Evolutionary conservation across 2,329 filamentous ascomycete species (phyloP).

Genomic region (Ophiocordyceps sinensis): DNA sequence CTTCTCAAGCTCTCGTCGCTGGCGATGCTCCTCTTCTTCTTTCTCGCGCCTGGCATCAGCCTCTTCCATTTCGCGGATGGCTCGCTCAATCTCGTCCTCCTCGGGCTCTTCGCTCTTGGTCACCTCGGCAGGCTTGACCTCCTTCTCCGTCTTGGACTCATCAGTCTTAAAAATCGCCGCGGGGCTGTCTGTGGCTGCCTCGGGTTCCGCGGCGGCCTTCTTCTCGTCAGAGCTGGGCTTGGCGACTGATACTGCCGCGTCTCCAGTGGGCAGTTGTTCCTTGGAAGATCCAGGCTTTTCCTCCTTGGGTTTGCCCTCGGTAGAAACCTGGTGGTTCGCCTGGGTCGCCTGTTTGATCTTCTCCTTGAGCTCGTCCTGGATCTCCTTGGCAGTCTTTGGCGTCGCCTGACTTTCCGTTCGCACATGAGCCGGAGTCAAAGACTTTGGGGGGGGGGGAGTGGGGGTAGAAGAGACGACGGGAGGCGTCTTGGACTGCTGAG

Average conservation of each 20-base stretch:
- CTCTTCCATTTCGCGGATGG: conserved; percentile 49
- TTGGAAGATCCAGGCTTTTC: conserved; percentile 15
- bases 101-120: conserved; percentile 22
- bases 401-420: conserved; percentile 56
- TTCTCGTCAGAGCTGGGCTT: conserved; percentile 2
- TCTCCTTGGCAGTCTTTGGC: conserved; percentile 65
- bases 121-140: conserved; percentile 14
- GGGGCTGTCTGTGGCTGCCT: background rate
- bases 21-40: conserved; percentile 29
- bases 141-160: conserved; percentile 14
- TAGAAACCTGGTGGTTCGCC: conserved; percentile 22
- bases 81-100: conserved; percentile 43
- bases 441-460: conserved; percentile 61
- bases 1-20: conserved; percentile 31
- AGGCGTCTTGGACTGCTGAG: conserved; percentile 47
- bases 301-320: conserved; percentile 14
- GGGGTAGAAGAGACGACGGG: conserved; percentile 60
- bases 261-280: conserved; percentile 15
- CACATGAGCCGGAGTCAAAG: conserved; percentile 51
- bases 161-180: background rate
- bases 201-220: background rate
- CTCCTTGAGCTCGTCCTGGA: conserved; percentile 68
- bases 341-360: conserved; percentile 53
- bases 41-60: conserved; percentile 35
- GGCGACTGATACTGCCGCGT: conserved; percentile 10